Evolutionary conservation across 495 filamentous ascomycete species (phyloP).

Genomic region (Daldinia bambusicola): DNA sequence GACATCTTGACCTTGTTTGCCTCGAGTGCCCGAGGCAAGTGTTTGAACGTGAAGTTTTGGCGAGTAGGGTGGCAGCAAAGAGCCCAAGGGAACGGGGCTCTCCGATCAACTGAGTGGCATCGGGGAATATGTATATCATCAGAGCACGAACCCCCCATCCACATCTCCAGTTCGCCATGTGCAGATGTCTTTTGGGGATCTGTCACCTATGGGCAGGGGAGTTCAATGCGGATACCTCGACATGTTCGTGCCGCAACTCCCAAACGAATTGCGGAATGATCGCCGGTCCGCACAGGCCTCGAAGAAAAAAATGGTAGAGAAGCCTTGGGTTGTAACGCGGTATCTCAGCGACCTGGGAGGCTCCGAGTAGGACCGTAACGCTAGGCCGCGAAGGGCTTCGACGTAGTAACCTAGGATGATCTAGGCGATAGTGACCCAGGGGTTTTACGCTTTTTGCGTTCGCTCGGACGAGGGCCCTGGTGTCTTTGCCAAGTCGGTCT

Average conservation of each 20-base stretch:
- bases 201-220: neutral
- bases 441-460: conserved; percentile 9
- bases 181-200: conserved; percentile 9
- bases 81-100: conserved; percentile 9
- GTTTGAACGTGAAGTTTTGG: conserved; percentile 14
- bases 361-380: conserved; percentile 3
- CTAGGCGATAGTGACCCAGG: conserved; percentile 23
- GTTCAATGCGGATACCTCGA: conserved; percentile 8
- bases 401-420: conserved; percentile 14
- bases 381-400: conserved; percentile 20
- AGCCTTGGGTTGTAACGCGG: conserved; percentile 5
- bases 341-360: conserved; percentile 15
- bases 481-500: conserved; percentile 19
- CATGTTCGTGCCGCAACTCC: neutral
- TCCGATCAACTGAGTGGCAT: conserved; percentile 16
- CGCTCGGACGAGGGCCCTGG: conserved; percentile 22
- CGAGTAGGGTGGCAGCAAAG: conserved; percentile 17
- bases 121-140: conserved; percentile 31
- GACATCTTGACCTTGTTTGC: conserved; percentile 17
- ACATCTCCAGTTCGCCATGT: neutral
- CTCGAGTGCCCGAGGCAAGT: neutral
- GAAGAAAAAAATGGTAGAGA: neutral
- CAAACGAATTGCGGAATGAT: conserved; percentile 19
- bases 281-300: neutral
- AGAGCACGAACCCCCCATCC: conserved; percentile 2